Base-by-base conservation (phyloP, 176 grass and related monocot species). In the Saccharum officinarum region DNA sequence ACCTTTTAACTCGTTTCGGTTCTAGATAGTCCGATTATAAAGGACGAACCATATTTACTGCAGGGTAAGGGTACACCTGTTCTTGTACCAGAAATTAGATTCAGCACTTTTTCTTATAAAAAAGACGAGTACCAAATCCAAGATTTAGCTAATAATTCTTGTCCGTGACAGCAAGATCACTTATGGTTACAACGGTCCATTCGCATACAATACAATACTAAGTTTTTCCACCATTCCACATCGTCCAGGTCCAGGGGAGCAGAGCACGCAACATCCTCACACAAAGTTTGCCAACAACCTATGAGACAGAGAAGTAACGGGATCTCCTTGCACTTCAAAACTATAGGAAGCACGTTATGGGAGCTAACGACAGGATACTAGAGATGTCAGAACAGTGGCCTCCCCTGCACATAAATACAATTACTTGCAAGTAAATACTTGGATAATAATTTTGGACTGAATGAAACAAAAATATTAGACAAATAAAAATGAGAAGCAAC, bases 341-440 rank as follows among this genome's bases (percentile, higher is more conserved):
- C 12, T 36, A 8, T 34, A 68, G 20, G 39, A 47, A 69, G 46
- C 66, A 85, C 42, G 41, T 9, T 38, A 70, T n/a, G 5, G 40
- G 20, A 8, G 17, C n/a, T 26, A 33, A 25, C 45, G 79, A 55
- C 1, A 8, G 3, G 65, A 41, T 6, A 18, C 20, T 12, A 82
- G 26, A 80, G 13, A 14, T 49, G 7, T 38, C 17, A 16, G 71
- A 88, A 73, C 10, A 52, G 41, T 34, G 40, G 1, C 4, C 14
- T 40, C 54, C 20, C 25, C 83, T 86, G 88, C 73, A 79, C 26
- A 45, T 31, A 54, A 63, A 17, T 26, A 83, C 72, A 57, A 25
- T 3, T 20, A 17, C 6, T 62, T 7, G 40, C 47, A 75, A 60
- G 46, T n/a, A 57, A 82, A 25, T 69, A n/a, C 26, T 49, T 26